Evolutionary conservation across 306 rosid genomes (phyloP), one percentile per base, ranked within the genome.

Genomic region (Chamaecrista fasciculata): DNA sequence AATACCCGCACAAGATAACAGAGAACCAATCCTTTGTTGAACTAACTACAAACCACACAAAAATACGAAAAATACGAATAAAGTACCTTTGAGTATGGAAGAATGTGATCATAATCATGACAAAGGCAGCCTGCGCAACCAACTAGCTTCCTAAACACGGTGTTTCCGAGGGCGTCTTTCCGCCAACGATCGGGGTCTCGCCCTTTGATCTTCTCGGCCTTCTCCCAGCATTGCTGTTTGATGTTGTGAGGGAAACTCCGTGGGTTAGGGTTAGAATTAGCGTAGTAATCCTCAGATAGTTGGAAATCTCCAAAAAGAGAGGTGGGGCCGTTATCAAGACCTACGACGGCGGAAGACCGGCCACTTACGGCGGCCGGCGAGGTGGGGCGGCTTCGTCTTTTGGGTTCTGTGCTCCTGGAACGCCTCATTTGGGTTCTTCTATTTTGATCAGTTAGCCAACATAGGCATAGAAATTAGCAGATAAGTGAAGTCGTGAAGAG

Each of bases 161-260:
- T 83, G 79, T 91, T 94, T 24, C 96, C 99, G 11, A 94, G 84
- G 0, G 87, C 57, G 64, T 94, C 99, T 47, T 96, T 83, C 43
- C 99, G 90, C 99, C 97, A 91, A 2, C 99, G 86, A 28, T 81
- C 87, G 2, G 97, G 97, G 86, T 94, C 97, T 33, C 99, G 82
- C 36, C 99, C 99, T 72, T 46, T 89, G 53, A 94, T 75, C 83
- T 85, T 89, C 18, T 88, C 91, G 1, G 97, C 95, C 80, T 91
- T 94, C 14, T 85, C 89, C 97, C 99, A 91, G 72, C 99, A 94
- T 76, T 81, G 81, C 75, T 91, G 90, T 77, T 88, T 91, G 47
- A 94, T 89, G 19, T 43, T 83, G 82, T 82, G 53, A 0, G 96
- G 91, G 80, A 94, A 94, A 78, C 89, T 85, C 36, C 92, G 72